These are phyloP conservation scores for Gleditsia sinensis DNA, from an alignment of 306 rosid species.

Conservation along the genomic window DNA sequence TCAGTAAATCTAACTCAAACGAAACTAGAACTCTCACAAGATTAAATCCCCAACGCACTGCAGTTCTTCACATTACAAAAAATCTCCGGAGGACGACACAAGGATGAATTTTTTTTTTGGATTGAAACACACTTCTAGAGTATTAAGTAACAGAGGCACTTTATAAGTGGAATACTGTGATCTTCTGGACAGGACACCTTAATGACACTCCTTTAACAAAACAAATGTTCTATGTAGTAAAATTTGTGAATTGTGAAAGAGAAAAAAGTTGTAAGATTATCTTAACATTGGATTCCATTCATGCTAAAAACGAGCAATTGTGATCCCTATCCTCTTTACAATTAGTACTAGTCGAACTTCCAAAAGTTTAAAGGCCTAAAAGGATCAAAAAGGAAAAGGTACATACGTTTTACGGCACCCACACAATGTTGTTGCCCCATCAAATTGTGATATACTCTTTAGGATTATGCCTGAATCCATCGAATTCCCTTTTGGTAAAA, in stretches of 20 bases:
- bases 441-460: not conserved
- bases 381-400: too few species aligned
- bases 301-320: not conserved
- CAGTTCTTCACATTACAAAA: not conserved
- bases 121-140: not conserved
- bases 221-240: not conserved
- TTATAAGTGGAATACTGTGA: not conserved
- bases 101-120: not conserved
- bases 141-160: not conserved
- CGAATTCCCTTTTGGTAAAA: slow-evolving; percentile 1
- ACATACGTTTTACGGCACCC: not conserved
- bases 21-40: not conserved
- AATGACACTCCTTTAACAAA: slow-evolving; percentile 18
- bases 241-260: not conserved
- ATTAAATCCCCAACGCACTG: slow-evolving; percentile 15
- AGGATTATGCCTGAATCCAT: slow-evolving; percentile 2
- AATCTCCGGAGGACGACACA: not conserved
- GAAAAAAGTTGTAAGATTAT: not conserved
- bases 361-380: not conserved
- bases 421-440: not conserved
- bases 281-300: not conserved
- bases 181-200: not conserved
- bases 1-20: not conserved
- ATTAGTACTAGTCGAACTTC: not conserved
- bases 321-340: not conserved